phyloP scores from a whole-genome alignment of 176 grass and related monocot genomes.

The Avena insularis region DNA sequence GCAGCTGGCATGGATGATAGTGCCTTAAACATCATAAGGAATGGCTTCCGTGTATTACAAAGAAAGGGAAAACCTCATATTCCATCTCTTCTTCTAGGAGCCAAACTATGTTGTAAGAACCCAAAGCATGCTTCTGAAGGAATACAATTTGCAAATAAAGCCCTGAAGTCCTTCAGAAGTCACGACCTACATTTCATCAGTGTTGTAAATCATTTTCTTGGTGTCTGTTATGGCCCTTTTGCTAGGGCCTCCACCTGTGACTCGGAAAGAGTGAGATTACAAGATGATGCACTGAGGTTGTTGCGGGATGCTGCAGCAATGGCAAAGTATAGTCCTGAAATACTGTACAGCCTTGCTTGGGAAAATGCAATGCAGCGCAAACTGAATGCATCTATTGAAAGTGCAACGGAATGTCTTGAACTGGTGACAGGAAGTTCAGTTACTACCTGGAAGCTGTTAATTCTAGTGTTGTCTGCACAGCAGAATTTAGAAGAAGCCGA shows the following conservation, averaged over 20 bases:
- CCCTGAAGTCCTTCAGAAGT: slow-evolving; percentile 65
- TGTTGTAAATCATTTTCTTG: slow-evolving; percentile 79
- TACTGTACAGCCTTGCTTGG: slow-evolving; percentile 81
- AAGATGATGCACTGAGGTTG: slow-evolving; percentile 66
- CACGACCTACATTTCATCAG: slow-evolving; percentile 68
- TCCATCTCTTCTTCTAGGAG: slow-evolving; percentile 88
- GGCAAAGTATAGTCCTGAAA: slow-evolving; percentile 74
- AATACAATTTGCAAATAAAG: slow-evolving; percentile 73
- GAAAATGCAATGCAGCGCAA: slow-evolving; percentile 91
- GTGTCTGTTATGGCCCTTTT: slow-evolving; percentile 78
- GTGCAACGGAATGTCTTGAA: slow-evolving; percentile 73
- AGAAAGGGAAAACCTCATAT: slow-evolving; percentile 83
- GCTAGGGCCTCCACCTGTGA: slow-evolving; percentile 74
- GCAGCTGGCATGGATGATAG: slow-evolving; percentile 74
- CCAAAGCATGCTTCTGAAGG: slow-evolving; percentile 76
- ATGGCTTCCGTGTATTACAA: slow-evolving; percentile 63
- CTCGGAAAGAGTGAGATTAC: slow-evolving; percentile 68
- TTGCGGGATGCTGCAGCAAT: slow-evolving; percentile 60
- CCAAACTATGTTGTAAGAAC: slow-evolving; percentile 90
- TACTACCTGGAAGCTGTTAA: slow-evolving; percentile 83
- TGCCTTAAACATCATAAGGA: slow-evolving; percentile 90
- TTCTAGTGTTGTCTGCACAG: slow-evolving; percentile 78
- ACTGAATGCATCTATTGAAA: slow-evolving; percentile 80
- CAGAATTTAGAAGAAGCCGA: slow-evolving; percentile 84
- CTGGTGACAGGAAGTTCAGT: slow-evolving; percentile 81